Evolutionary conservation across 2,329 filamentous ascomycete genomes (phyloP), one percentile per base, ranked within the genome.

Genomic region (Sporothrix pseudoabietina): DNA sequence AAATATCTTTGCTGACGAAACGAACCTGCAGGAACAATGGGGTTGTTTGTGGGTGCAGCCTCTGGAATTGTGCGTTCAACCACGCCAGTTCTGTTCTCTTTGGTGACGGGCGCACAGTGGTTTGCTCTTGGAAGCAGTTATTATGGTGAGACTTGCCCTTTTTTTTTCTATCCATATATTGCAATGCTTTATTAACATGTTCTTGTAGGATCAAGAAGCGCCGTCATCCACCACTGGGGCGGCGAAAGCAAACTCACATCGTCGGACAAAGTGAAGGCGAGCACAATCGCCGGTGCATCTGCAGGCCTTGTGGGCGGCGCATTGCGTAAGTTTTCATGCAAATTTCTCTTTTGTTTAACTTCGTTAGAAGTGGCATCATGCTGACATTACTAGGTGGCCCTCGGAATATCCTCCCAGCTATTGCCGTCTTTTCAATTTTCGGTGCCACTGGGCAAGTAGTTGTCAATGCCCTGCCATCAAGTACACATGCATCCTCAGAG

Each of bases 41-140:
- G 92, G 44, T 80, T 91, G 35, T 79, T 92, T 41, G 84, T 89
- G 71, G 92, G 91, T 49, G 90, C 91, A 70, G 87, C 91, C 69
- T 87, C 87, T 49, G 94, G 93, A 39, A 91, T 97, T 65, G 81
- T 94, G 66, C 87, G 89, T 73, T 91, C 91, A 22, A 86, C 84
- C 30, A 88, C 87, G 16, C 90, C 92, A 4, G 86, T 89, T 2
- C 82, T 95, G 7, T 95, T 94, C 82, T 91, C 93, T 0, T 77
- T 91, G 14, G 87, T 90, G 52, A 90, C 91, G 30, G 92, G 93
- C 22, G 84, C 93, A 55, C 94, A 97, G 82, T 97, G 93, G 88
- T 93, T 93, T 81, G 86, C 88, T 57, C 86, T 97, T 54, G 93
- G 93, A 49, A 89, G 87, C 65, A 92, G 89, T 19, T 98, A 91